Evolutionary conservation across 2,329 filamentous ascomycete species (phyloP).

Genomic region (Davidsoniella eucalypti): DNA sequence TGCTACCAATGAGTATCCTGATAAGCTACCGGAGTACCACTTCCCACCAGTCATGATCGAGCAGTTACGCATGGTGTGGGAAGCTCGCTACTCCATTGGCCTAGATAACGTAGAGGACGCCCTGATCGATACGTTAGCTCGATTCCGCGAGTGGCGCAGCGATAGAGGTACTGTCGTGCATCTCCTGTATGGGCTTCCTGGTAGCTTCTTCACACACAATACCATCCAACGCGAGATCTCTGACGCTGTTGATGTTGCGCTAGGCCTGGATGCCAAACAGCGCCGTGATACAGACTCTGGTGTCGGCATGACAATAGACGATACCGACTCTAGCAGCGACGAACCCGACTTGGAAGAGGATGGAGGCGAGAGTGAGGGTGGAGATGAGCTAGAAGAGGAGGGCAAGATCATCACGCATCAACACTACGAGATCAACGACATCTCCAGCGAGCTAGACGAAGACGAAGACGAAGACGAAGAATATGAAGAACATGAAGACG

Average conservation of each 20-base stretch:
- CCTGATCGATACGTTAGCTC: not conserved
- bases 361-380: not conserved
- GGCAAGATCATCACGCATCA: not conserved
- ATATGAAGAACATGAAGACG: not conserved
- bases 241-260: not conserved
- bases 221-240: too few relatives aligned
- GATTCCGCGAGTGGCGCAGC: slow-evolving; percentile 1
- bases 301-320: not conserved
- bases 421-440: not conserved
- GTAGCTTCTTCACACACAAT: too few relatives aligned
- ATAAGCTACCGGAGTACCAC: not conserved
- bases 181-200: not conserved
- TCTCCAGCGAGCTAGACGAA: not conserved
- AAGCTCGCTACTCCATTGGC: not conserved
- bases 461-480: not conserved
- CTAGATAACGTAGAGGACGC: slow-evolving; percentile 3
- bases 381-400: not conserved
- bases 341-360: not conserved
- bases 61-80: not conserved
- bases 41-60: not conserved
- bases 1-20: not conserved
- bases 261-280: not conserved
- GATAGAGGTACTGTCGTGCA: not conserved
- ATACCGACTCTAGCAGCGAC: not conserved
- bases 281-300: not conserved